Conservation (phyloP, 805 yeast genomes). For the Komagataella kurtzmanii region DNA sequence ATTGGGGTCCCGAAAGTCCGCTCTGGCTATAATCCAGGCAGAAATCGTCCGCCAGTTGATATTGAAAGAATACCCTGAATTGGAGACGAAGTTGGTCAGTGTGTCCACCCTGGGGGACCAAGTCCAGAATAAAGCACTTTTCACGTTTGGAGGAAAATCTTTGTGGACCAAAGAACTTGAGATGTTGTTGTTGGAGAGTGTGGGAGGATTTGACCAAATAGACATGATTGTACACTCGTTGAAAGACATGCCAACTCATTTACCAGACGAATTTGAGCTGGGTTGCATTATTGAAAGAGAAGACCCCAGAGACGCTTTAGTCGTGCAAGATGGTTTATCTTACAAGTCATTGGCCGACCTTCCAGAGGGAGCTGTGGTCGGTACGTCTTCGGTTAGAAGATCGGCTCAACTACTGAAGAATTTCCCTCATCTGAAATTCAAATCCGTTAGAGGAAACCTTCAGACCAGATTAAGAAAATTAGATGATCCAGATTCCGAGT, state of each 20-base stretch:
- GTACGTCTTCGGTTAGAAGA: conserved; percentile 89
- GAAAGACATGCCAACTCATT: conserved; percentile 80
- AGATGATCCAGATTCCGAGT: conserved; percentile 56
- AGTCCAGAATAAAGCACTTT: conserved; percentile 71
- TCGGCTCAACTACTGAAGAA: conserved; percentile 78
- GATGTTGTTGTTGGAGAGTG: conserved; percentile 47
- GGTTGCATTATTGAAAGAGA: conserved; percentile 81
- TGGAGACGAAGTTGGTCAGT: conserved; percentile 66
- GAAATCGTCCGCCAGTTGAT: conserved; percentile 57
- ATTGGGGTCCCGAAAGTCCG: conserved; percentile 85
- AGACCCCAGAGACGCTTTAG: conserved; percentile 88
- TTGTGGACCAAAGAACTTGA: conserved; percentile 95
- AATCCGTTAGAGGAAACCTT: conserved; percentile 74
- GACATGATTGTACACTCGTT: conserved; percentile 90
- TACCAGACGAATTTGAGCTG: conserved; percentile 82
- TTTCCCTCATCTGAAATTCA: conserved; percentile 66
- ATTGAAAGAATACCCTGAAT: conserved; percentile 43
- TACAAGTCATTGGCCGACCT: conserved; percentile 58
- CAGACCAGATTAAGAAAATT: conserved; percentile 73
- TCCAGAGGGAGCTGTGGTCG: conserved; percentile 79
- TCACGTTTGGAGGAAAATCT: conserved; percentile 92
- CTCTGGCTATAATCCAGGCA: conserved; percentile 78
- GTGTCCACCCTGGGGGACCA: conserved; percentile 85
- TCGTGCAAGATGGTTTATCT: conserved; percentile 54
- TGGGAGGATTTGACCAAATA: conserved; percentile 51